Base-by-base conservation (phyloP, 495 filamentous ascomycete genomes). In the Neurospora sp. region DNA sequence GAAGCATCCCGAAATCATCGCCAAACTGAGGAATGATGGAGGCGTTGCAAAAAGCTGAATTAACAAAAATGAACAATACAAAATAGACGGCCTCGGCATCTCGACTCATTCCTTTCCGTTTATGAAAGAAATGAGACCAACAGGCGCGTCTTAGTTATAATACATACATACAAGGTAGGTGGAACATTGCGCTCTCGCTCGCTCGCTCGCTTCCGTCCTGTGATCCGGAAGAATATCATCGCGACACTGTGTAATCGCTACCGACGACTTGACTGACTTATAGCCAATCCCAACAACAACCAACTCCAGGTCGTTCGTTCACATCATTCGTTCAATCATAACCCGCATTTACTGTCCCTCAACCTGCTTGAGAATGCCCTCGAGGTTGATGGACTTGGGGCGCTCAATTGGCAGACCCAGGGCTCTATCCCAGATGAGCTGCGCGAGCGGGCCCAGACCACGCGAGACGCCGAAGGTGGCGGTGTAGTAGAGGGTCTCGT, bases 391-490 rank as follows among this genome's bases (percentile, higher is more conserved):
- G 83, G 93, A 97, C 90, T 99, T 99, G 46, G 95, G 95, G 76
- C 96, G 85, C 89, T 99, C 96, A 82, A 99, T 99, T n/a, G 96
- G 96, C 78, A 98, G 84, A 35, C 96, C 96, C 72, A 99, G 83
- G 18, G 94, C 96, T 8, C 96, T 88, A 83, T 98, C 96, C 96
- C 96, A 98, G 80, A 99, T 92, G 75, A 99, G 85, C 83, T 99
- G 96, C 69, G 93, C 94, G 27, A 99, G 85, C 35, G 96, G 96
- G 11, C 96, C 96, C 39, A 99, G 83, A 16, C 95, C 95, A 80
- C 96, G 88, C 77, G 91, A 93, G 46, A 99, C 96, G 77, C 96
- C 96, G 76, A 99, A 99, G 8, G 95, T 97, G 27, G 93, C 96
- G 18, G 96, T 99, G 82, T 99, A 99, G 85, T 99, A 99, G 9